A percentile compares a stretch with the other conserved stretches of the same genome.
These are phyloP conservation scores for Zasmidium angulare DNA, from an alignment of 2,329 filamentous ascomycete species.

Conservation along the genomic window DNA sequence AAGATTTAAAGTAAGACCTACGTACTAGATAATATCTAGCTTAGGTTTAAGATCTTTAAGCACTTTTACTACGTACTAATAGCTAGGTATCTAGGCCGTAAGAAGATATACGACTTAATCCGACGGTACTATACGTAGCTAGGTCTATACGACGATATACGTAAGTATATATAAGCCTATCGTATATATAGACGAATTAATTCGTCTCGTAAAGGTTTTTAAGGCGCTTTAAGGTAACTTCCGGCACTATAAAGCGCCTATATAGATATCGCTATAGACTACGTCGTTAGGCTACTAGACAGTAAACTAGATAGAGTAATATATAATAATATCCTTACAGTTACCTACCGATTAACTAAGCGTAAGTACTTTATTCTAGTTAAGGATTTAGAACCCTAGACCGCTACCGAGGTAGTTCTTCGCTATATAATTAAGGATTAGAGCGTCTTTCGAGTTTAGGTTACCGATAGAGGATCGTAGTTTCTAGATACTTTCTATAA, in stretches of 20 bases:
- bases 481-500: background rate
- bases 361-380: constrained; percentile 1
- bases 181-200: background rate
- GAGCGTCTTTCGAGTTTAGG: background rate
- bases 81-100: no score
- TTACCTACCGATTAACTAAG: constrained; percentile 4
- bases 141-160: background rate
- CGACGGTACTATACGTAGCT: background rate
- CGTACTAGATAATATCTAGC: no score
- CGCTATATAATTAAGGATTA: constrained; percentile 3
- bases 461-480: background rate
- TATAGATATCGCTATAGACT: background rate
- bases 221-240: background rate
- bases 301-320: background rate
- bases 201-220: background rate
- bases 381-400: background rate
- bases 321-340: constrained; percentile 2
- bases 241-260: background rate
- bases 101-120: background rate
- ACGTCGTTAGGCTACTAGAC: background rate
- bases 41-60: no score
- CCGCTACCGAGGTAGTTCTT: background rate
- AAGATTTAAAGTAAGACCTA: no score
- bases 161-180: background rate
- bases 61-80: no score